A percentile compares a stretch with the other conserved stretches of the same genome.
phyloP scores from a whole-genome alignment of 2,329 filamentous ascomycete genomes.

The Aspergillus sclerotialis region DNA sequence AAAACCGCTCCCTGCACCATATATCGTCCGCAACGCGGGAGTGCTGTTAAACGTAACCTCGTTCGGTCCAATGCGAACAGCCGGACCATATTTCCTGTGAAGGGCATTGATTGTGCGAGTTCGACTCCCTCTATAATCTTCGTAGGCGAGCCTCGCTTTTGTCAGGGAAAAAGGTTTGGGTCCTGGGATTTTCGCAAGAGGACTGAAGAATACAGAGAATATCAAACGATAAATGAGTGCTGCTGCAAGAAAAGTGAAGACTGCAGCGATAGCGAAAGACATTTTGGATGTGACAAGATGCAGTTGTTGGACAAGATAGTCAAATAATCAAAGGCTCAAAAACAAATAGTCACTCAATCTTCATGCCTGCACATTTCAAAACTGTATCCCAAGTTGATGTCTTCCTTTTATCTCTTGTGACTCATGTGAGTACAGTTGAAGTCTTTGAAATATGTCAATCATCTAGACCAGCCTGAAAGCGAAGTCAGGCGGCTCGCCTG shows the following conservation, averaged over 20 bases:
- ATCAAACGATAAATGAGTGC: constrained; percentile 6
- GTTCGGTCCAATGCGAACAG: constrained; percentile 42
- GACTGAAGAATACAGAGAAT: constrained; percentile 1
- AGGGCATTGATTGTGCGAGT: constrained; percentile 37
- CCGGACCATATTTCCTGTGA: constrained; percentile 41
- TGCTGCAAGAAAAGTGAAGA: not conserved
- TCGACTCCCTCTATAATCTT: constrained; percentile 39
- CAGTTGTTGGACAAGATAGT: not conserved
- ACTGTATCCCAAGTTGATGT: too few relatives aligned
- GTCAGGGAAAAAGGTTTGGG: constrained; percentile 36
- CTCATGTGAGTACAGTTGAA: too few relatives aligned
- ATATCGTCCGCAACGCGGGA: constrained; percentile 45
- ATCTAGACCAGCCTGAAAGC: too few relatives aligned
- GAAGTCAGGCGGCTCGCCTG: too few relatives aligned
- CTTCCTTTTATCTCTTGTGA: too few relatives aligned
- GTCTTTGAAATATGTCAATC: too few relatives aligned
- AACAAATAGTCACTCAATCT: too few relatives aligned
- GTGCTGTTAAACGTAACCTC: constrained; percentile 41
- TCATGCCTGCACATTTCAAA: too few relatives aligned
- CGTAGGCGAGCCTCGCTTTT: constrained; percentile 40
- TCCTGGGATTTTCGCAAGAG: constrained; percentile 18
- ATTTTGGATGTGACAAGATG: not conserved
- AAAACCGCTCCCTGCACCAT: constrained; percentile 47
- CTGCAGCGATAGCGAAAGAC: not conserved
- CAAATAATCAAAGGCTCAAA: too few relatives aligned